Base-by-base conservation (phyloP, 1,139 yeast species). In the Yamadazyma atmosphaerica region DNA sequence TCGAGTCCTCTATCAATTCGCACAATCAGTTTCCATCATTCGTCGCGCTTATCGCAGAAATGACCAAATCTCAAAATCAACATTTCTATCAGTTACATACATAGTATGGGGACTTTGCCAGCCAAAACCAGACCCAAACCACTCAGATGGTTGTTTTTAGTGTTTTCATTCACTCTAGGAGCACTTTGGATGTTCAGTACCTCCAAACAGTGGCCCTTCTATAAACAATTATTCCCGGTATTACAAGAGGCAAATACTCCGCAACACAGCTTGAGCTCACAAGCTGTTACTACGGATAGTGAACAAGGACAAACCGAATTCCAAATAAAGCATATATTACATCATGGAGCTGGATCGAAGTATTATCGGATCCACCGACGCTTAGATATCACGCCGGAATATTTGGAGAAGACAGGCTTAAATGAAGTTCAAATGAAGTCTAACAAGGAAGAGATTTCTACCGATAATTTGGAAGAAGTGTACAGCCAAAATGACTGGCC, bases 271-370 rank as follows among this genome's bases (percentile, higher is more conserved):
- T n/a, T n/a, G n/a, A n/a, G n/a, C n/a, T n/a, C n/a, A n/a, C n/a
- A n/a, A n/a, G n/a, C n/a, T n/a, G n/a, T n/a, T n/a, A n/a, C n/a
- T n/a, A n/a, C n/a, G n/a, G n/a, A n/a, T 9, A 19, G 22, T 19
- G 8, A 19, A 19, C n/a, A n/a, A 7, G 32, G 22, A 8, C 34
- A 22, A 19, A 11, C 45, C 16, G 35, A 42, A 14, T 65, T 68
- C 51, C 63, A 54, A 38, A 51, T 72, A 17, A 68, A 61, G 41
- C 83, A 78, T 51, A 71, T 78, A 5, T 74, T 63, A 46, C 83
- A 78, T 50, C 80, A 74, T 47, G 79, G 78, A 14, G 60, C 78
- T 0, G 77, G 76, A 2, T 43, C 58, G 5, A 42, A 54, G 17
- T 43, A 61, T 36, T 56, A 65, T 39, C 56, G 54, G 18, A 45